These are phyloP conservation scores for Globisporangium nodosum DNA, from an alignment of 352 stramenopile genomes.

Conservation along the genomic window DNA sequence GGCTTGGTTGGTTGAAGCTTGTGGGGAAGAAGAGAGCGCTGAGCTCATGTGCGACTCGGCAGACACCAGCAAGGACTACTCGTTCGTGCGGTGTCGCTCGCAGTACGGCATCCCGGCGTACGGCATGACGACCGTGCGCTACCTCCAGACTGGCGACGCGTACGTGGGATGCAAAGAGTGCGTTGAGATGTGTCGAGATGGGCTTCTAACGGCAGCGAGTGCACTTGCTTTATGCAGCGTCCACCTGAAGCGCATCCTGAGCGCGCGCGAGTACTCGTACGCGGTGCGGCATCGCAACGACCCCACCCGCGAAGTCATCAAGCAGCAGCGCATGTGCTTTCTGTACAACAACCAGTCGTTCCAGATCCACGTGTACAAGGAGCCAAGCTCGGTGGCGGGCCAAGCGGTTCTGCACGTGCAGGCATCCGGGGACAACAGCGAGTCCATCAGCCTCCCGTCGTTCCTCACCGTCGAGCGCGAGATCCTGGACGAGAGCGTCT, in stretches of 20 bases:
- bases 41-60: neutral
- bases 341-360: constrained; percentile 85
- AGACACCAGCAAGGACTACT: constrained; percentile 82
- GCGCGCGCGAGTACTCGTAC: constrained; percentile 78
- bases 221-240: constrained; percentile 25
- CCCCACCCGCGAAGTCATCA: constrained; percentile 68
- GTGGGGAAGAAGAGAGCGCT: neutral
- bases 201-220: neutral
- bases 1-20: neutral
- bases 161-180: constrained; percentile 21
- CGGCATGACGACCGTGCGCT: constrained; percentile 83
- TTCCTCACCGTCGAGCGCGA: constrained; percentile 76
- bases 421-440: constrained; percentile 50
- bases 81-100: constrained; percentile 79
- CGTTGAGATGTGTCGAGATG: neutral
- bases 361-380: constrained; percentile 86
- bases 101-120: constrained; percentile 82
- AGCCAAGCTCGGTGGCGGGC: constrained; percentile 48
- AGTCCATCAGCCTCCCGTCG: constrained; percentile 56
- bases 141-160: constrained; percentile 69
- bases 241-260: constrained; percentile 80
- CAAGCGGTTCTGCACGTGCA: constrained; percentile 76
- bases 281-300: constrained; percentile 73
- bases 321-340: constrained; percentile 86
- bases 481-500: constrained; percentile 60